A percentile compares a stretch with the other conserved stretches of the same genome.
Evolutionary conservation across 306 rosid genomes (phyloP).

Genomic region (Comarum palustre): DNA sequence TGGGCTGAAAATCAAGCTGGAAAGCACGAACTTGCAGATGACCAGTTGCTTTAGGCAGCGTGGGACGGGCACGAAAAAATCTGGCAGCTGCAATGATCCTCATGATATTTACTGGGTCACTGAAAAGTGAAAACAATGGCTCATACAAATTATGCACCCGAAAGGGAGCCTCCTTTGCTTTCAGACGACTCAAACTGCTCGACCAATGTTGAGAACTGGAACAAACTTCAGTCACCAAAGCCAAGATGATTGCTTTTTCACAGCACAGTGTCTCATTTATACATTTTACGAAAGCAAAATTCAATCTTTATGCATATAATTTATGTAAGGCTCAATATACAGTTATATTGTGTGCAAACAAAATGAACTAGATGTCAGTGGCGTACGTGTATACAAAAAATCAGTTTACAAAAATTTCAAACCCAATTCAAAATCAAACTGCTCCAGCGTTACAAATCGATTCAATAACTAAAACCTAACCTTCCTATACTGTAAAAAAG

Average conservation of each 20-base stretch:
- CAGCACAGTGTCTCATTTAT: neutral
- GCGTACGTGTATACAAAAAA: neutral
- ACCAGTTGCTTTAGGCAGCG: slow-evolving; percentile 16
- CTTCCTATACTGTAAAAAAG: neutral
- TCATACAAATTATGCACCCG: neutral
- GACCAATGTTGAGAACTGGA: neutral
- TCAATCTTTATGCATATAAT: neutral
- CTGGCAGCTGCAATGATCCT: slow-evolving; percentile 23
- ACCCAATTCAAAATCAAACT: neutral
- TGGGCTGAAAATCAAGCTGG: slow-evolving; percentile 33
- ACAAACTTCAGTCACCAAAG: slow-evolving; percentile 9
- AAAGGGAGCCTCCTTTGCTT: neutral
- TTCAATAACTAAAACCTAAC: neutral
- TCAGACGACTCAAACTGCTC: neutral
- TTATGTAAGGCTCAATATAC: neutral
- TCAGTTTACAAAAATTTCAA: neutral
- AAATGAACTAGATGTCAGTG: neutral
- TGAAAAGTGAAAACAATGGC: slow-evolving; percentile 3
- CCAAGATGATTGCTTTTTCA: neutral
- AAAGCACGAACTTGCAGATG: slow-evolving; percentile 29
- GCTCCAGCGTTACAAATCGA: neutral
- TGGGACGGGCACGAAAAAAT: slow-evolving; percentile 8
- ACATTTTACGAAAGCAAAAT: neutral
- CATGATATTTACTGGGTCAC: slow-evolving; percentile 18
- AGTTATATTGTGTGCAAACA: slow-evolving; percentile 13